A percentile compares a stretch with the other conserved stretches of the same genome.
phyloP scores from a whole-genome alignment of 192 early-diverging fungal species.

The Pecoramyces ruminantium region DNA sequence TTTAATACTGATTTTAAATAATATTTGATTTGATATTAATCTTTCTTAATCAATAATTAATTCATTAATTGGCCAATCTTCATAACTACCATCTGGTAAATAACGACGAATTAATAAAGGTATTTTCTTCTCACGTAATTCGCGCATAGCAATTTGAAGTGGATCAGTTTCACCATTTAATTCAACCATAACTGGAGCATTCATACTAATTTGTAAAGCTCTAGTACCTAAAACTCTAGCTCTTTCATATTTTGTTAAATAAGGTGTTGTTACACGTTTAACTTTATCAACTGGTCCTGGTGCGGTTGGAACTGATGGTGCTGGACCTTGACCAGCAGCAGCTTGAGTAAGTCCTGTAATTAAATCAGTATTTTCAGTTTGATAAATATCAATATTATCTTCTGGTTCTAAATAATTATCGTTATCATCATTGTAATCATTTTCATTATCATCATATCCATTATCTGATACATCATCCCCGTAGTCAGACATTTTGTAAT shows the following conservation, averaged over 20 bases:
- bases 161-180: conserved; percentile 58
- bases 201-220: too few relatives aligned
- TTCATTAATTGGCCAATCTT: too few relatives aligned
- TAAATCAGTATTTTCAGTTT: not conserved
- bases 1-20: not conserved
- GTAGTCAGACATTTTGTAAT: not conserved
- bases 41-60: too few relatives aligned
- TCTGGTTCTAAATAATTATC: not conserved
- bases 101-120: too few relatives aligned
- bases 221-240: conserved; percentile 47
- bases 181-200: too few relatives aligned
- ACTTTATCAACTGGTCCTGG: too few relatives aligned
- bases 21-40: not conserved
- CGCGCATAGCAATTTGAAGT: conserved; percentile 76
- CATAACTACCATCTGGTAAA: too few relatives aligned
- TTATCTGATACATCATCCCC: not conserved
- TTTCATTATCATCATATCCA: not conserved
- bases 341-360: not conserved
- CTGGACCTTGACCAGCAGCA: too few relatives aligned
- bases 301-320: too few relatives aligned
- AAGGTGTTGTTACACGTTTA: too few relatives aligned
- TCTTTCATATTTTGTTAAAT: conserved; percentile 74
- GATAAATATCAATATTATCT: not conserved
- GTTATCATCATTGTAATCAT: not conserved
- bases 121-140: too few relatives aligned